Evolutionary conservation across 2,329 filamentous ascomycete species (phyloP), one percentile per base, ranked within the genome.

Genomic region (Colletotrichum navitas): DNA sequence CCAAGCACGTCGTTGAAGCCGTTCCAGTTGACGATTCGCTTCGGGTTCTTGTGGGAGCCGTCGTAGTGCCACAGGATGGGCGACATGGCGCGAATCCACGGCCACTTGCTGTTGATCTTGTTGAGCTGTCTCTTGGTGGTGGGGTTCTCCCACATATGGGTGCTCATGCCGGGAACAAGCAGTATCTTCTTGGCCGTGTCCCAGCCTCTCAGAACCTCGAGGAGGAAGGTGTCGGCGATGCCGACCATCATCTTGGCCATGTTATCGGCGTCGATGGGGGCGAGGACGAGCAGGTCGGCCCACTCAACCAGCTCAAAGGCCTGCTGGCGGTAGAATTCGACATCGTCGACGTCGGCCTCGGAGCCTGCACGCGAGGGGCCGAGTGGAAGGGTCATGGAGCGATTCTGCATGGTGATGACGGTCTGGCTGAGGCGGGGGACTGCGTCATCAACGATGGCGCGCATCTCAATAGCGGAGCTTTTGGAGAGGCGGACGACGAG

Each of bases 221-320:
- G 86, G 10, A 97, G 86, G 65, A 97, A 86, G 39, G 91, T 97
- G 77, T 94, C 94, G 3, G 93, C 91, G 68, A 95, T 88, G 63
- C 95, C 95, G 65, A 92, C 90, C 78, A 97, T 86, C 94, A 98
- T 97, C 79, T 94, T 94, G 39, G 93, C 93, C 66, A 97, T 86
- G 66, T 91, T 92, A 78, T 96, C 93, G 10, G 94, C 93, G 79
- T 96, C 93, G 60, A 97, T 91, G 4, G 95, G 94, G 8, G 93
- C 93, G 67, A 97, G 88, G 41, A 97, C 90, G 70, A 97, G 86
- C 75, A 97, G 83, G 80, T 97, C 93, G 7, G 95, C 94, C 95
- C 95, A 98, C 73, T 93, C 89, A 74, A 94, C 93, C 72, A 97
- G 82, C 74, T 94, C 91, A 75, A 85, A 89, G 4, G 85, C 90